Conservation (phyloP, 495 filamentous ascomycete genomes). For the Penicillium samsonianum region DNA sequence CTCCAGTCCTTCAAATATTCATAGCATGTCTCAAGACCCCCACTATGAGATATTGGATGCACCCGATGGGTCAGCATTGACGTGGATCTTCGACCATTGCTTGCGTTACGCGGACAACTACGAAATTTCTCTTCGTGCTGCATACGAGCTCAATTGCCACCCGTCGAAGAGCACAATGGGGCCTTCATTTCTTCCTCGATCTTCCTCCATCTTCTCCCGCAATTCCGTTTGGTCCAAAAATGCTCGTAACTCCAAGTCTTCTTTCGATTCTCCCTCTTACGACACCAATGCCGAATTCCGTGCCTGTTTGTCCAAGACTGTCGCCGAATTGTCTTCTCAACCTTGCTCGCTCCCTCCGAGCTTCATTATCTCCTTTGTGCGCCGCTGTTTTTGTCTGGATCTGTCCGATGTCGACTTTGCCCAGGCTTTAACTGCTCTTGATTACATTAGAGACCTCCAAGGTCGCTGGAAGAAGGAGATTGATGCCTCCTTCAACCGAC, state of each 20-base stretch:
- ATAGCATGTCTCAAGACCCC: constrained; percentile 29
- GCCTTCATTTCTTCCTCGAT: constrained; percentile 32
- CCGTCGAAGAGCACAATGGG: constrained; percentile 46
- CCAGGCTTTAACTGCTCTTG: constrained; percentile 68
- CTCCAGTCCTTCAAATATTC: background rate
- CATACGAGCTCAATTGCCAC: constrained; percentile 71
- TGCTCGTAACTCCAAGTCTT: constrained; percentile 37
- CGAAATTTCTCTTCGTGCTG: constrained; percentile 72
- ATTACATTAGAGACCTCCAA: constrained; percentile 72
- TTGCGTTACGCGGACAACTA: constrained; percentile 65
- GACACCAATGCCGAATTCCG: constrained; percentile 61
- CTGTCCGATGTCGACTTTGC: constrained; percentile 67
- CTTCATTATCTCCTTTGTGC: constrained; percentile 67
- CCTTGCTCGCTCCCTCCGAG: constrained; percentile 65
- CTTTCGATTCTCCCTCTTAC: constrained; percentile 39
- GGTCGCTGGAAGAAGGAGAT: constrained; percentile 63
- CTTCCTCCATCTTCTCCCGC: constrained; percentile 26
- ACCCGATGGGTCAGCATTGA: constrained; percentile 48
- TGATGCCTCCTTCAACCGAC: constrained; percentile 42
- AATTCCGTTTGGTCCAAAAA: constrained; percentile 9
- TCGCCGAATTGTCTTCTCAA: constrained; percentile 62
- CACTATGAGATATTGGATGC: constrained; percentile 16
- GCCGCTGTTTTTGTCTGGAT: constrained; percentile 59
- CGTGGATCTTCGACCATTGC: constrained; percentile 70
- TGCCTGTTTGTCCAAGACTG: constrained; percentile 61